A percentile compares a stretch with the other conserved stretches of the same genome.
phyloP scores from a whole-genome alignment of 129 eudicot species.

The Centrapalus pauciflorus region DNA sequence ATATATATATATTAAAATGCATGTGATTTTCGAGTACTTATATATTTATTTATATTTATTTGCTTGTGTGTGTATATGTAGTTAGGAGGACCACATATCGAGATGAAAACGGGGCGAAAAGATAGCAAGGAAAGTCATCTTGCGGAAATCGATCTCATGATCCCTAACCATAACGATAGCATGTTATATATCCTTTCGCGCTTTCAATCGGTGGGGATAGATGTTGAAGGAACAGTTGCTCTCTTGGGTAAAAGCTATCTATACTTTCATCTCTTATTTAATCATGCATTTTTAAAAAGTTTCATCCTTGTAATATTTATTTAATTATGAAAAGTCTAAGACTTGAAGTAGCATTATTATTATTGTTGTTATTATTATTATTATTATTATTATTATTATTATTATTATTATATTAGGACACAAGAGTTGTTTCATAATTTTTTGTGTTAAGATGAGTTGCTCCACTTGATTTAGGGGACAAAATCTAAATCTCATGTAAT shows the following conservation, averaged over 20 bases:
- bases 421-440: not conserved
- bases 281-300: too few relatives aligned
- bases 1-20: too few relatives aligned
- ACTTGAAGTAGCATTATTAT: too few relatives aligned
- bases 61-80: constrained; percentile 10
- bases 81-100: constrained; percentile 80
- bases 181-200: constrained; percentile 48
- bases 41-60: too few relatives aligned
- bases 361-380: too few relatives aligned
- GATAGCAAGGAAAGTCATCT: constrained; percentile 60
- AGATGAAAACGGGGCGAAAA: constrained; percentile 75
- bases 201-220: constrained; percentile 66
- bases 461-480: not conserved
- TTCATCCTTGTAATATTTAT: too few relatives aligned
- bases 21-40: too few relatives aligned
- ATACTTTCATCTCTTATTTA: too few relatives aligned
- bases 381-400: too few relatives aligned
- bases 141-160: constrained; percentile 41
- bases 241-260: constrained; percentile 44
- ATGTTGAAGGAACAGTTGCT: constrained; percentile 82
- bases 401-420: not conserved
- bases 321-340: too few relatives aligned
- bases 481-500: not conserved
- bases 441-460: not conserved
- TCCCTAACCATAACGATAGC: constrained; percentile 73